Percentiles rank a stretch among this genome's conserved stretches.
Evolutionary conservation across 495 filamentous ascomycete species (phyloP).

Genomic region (Hyaloscypha bicolor): DNA sequence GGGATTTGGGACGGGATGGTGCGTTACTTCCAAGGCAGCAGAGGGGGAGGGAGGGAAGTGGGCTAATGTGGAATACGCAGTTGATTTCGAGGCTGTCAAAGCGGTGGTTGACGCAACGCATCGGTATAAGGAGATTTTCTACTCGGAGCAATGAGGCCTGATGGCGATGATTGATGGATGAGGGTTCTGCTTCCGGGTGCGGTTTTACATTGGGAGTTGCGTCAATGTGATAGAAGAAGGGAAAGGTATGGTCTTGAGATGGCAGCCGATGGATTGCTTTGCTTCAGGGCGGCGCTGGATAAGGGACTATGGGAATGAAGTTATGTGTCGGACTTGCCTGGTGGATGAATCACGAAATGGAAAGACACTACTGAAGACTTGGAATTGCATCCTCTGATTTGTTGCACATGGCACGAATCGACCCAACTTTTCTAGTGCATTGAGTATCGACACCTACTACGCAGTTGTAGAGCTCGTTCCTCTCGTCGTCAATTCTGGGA

Average conservation of each 20-base stretch:
- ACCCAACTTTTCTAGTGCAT: no score
- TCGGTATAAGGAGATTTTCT: conserved; percentile 78
- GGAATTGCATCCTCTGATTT: no score
- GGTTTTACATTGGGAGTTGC: neutral
- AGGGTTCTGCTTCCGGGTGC: neutral
- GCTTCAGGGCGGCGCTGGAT: neutral
- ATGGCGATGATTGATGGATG: neutral
- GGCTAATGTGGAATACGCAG: conserved; percentile 31
- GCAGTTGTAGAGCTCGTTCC: no score
- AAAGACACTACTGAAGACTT: no score
- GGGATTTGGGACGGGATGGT: conserved; percentile 78
- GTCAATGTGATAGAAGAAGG: neutral
- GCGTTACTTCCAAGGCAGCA: conserved; percentile 33
- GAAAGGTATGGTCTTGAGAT: neutral
- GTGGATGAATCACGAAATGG: no score
- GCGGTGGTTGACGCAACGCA: conserved; percentile 89
- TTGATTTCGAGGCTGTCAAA: conserved; percentile 81
- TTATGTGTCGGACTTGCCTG: no score
- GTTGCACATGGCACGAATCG: no score
- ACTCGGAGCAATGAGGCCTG: conserved; percentile 34
- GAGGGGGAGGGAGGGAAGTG: conserved; percentile 3
- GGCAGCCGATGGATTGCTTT: neutral
- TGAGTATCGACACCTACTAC: no score
- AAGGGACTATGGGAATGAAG: neutral
- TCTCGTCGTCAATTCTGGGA: no score